Base-by-base conservation (phyloP, 257 asterid species). In the Ocimum tenuiflorum region DNA sequence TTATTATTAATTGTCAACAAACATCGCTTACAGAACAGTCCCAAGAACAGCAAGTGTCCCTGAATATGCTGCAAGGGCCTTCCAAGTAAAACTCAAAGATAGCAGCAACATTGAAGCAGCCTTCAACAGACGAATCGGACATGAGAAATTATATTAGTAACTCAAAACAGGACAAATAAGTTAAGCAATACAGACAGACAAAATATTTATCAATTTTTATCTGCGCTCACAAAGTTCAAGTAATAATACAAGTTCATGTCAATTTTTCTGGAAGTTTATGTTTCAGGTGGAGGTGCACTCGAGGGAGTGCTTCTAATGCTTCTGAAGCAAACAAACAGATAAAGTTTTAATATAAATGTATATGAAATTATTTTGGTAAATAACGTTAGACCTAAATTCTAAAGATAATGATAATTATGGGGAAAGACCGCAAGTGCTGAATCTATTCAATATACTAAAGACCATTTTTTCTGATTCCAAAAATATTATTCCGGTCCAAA, bases 31-130 rank as follows among this genome's bases (percentile, higher is more conserved):
- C 96, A 91, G 90, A 73, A 87, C 91, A 60, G 96, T 85, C 77
- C 96, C 96, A 63, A 82, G 68, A 27, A 91, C 92, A 75, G 95
- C 86, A 57, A 91, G 84, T 45, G 83, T 76, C 74, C 98, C 97
- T 12, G 97, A 75, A 79, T 82, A 85, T 47, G 96, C 91, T 67
- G 95, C 86, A 73, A 92, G 75, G 61, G 81, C 88, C 69, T 75
- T 85, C 98, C 97, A 92, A 7, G 88, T 78, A 73, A 89, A 87
- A 46, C 94, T 79, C 79, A 89, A 69, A 27, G 91, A 84, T 54
- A 92, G 97, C 23, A 92, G 73, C 89, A 89, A 60, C 98, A 92
- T 92, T 3, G 98, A 92, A 64, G 83, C 88, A 78, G 88, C 97
- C 98, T 92, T 71, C 23, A 53, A 63, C 48, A 61, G 51, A 50